Evolutionary conservation across 164 flowering plant genomes (phyloP), one percentile per base, ranked within the genome.

Genomic region (Aristolochia contorta): DNA sequence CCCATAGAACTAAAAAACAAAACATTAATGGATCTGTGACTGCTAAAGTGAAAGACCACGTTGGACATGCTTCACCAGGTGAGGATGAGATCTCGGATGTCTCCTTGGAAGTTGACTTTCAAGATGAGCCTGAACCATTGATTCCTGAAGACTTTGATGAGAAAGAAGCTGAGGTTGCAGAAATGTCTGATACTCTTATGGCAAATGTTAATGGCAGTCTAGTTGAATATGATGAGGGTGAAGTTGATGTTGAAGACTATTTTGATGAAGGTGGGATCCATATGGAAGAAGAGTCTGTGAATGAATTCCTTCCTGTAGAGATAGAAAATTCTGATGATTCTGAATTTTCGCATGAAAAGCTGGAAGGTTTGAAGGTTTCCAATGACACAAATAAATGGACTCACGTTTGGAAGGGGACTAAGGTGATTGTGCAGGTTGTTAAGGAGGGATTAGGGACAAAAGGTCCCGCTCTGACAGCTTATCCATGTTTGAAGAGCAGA

Each of bases 391-490:
- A 74, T 58, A 85, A 77, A 73, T 92, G 96, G 98, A 64, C 65
- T 56, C 78, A 69, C 60, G 89, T 92, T 67, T 78, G 76, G 33
- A 80, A 79, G 72, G 95, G 98, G 50, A 87, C 98, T 58, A 92
- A 85, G 72, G 78, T 89, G 54, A 69, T 92, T 68, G 98, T 92
- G 1, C 98, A 92, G 79, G 98, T 92, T 76, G 88, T 82, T 47
- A 92, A 92, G 74, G 96, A 92, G 79, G 98, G 96, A 53, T 75
- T 92, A 66, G 98, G 98, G 56, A 79, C 91, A n/a, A 92, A 92
- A 76, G 87, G 90, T 70, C 98, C 98, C n/a, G 71, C 85, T 33
- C 67, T 89, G 70, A 84, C 98, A 72, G 82, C 98, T 55, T 87
- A 83, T 75, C 97, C 96, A 37, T 85, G 81, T 73, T 64, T 92